These are phyloP conservation scores for Blastomyces parvus DNA, from an alignment of 2,329 filamentous ascomycete genomes.

Conservation along the genomic window DNA sequence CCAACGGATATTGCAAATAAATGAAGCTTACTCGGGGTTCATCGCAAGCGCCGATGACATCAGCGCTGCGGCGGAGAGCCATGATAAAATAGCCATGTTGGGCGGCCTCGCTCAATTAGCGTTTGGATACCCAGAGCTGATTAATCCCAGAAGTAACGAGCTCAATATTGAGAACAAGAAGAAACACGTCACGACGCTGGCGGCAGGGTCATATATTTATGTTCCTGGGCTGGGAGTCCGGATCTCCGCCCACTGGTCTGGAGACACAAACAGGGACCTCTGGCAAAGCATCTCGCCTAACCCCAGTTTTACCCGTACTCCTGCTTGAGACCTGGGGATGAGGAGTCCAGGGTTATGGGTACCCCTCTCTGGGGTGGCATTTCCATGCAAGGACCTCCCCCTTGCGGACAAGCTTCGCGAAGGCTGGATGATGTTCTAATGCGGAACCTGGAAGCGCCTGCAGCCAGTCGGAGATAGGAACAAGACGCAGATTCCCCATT, in stretches of 20 bases:
- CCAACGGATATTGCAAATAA: not conserved
- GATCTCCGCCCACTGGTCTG: not conserved
- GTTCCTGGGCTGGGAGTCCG: not conserved
- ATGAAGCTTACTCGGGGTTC: slow-evolving; percentile 19
- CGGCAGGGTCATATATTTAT: not conserved
- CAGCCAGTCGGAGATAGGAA: not conserved
- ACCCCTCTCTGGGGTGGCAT: slow-evolving; percentile 5
- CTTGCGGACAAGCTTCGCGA: not conserved
- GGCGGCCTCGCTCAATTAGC: not conserved
- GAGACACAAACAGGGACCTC: not conserved
- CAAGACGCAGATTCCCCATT: not conserved
- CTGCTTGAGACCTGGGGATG: not conserved
- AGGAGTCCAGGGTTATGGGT: not conserved
- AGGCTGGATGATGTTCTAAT: not conserved
- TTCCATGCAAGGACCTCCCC: not conserved
- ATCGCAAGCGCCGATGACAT: slow-evolving; percentile 19
- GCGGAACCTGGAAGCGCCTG: not conserved
- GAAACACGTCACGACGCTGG: too few species aligned
- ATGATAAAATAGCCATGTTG: slow-evolving; percentile 17
- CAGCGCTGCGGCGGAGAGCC: slow-evolving; percentile 19
- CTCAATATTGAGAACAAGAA: not conserved
- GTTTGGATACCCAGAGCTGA: not conserved
- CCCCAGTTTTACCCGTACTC: not conserved
- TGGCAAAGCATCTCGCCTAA: not conserved
- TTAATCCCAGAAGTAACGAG: slow-evolving; percentile 1